Base-by-base conservation (phyloP, 179 eudicot genomes). In the Beta corolliflora region DNA sequence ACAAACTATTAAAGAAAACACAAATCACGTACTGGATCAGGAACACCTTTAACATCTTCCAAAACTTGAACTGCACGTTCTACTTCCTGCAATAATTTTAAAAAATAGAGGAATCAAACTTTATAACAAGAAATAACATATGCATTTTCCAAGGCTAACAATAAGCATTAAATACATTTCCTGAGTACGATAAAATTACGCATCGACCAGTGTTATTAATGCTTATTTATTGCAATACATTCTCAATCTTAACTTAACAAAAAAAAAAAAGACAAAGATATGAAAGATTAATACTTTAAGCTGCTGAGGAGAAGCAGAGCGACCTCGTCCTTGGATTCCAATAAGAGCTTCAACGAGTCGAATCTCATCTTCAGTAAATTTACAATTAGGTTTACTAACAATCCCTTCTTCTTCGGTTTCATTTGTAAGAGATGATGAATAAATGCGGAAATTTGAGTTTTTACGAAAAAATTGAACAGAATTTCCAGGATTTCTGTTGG, bases 281-380 rank as follows among this genome's bases (percentile, higher is more conserved):
- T 9, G 7, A n/a, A 61, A 5, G 7, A 21, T 18, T 4, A 6
- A 29, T 81, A 91, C 97, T 76, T 90, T 84, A 71, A 91, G 86
- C 74, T 91, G 97, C 23, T 80, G 84, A 52, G 92, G 85, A 60
- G 97, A 89, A 88, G 96, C 93, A 73, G 95, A 89, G 80, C 95
- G 91, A 18, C 99, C 98, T 14, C 98, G 98, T 79, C 98, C 99
- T 84, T 95, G 97, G 67, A 95, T 87, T 5, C 99, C 99, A 19
- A 95, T 84, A 4, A 95, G 90, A 71, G 93, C 97, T 41, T 89
- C 93, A 65, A 95, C 81, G 0, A 95, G 88, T 3, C 84, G 83
- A 71, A 84, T 89, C 65, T 95, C 99, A 21, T 91, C 89, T n/a
- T 88, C 81, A 5, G 79, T 89, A 74, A 94, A 93, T 36, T 71